These are phyloP conservation scores for Scedosporium aurantiacum DNA, from an alignment of 2,329 filamentous ascomycete genomes.

Conservation along the genomic window DNA sequence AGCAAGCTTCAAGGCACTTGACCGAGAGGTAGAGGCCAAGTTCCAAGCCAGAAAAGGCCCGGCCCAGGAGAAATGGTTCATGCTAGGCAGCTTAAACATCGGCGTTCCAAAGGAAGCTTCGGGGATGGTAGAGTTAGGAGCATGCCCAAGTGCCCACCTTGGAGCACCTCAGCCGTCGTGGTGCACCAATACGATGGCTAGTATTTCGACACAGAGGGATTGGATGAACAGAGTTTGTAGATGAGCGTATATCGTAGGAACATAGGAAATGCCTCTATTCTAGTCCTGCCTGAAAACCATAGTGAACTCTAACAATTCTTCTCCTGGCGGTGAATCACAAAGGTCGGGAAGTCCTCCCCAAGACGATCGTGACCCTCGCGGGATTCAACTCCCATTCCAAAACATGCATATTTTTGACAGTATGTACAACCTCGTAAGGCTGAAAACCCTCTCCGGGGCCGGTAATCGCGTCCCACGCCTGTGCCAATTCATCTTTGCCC, in stretches of 20 bases:
- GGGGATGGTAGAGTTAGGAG: not conserved
- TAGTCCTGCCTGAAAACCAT: not conserved
- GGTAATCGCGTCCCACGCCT: not conserved
- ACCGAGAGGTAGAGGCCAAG: too few species aligned
- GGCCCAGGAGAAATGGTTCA: too few species aligned
- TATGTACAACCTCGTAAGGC: not conserved
- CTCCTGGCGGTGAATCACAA: not conserved
- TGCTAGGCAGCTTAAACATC: too few species aligned
- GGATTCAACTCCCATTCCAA: not conserved
- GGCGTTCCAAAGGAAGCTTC: not conserved
- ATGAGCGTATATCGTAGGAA: not conserved
- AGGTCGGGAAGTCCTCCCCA: not conserved
- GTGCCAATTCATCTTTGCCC: not conserved
- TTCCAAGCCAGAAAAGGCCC: too few species aligned
- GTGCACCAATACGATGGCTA: too few species aligned
- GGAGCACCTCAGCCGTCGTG: too few species aligned
- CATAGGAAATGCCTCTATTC: constrained; percentile 1
- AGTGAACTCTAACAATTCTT: not conserved
- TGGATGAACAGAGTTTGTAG: not conserved
- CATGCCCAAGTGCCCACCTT: too few species aligned
- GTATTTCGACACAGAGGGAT: not conserved
- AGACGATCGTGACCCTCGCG: not conserved
- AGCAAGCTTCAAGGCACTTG: too few species aligned
- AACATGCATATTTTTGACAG: not conserved
- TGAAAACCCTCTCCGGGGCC: not conserved